phyloP scores from a whole-genome alignment of 495 filamentous ascomycete genomes.

The Penicillium arizonense region DNA sequence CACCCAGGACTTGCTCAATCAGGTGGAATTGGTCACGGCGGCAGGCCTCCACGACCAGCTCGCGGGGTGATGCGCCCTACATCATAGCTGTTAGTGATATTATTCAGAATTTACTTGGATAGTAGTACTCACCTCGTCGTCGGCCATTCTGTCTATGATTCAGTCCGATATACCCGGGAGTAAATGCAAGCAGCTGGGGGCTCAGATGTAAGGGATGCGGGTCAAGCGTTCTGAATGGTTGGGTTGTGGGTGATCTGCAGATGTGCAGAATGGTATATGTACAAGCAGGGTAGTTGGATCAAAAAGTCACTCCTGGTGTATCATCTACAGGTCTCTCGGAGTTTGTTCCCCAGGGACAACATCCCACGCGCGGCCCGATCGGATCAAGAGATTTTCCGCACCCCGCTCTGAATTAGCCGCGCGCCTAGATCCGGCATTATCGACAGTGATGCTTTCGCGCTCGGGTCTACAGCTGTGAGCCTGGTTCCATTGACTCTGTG shows the following conservation, averaged over 20 bases:
- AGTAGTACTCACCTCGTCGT: constrained; percentile 37
- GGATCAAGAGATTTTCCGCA: constrained; percentile 18
- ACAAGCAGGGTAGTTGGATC: constrained; percentile 10
- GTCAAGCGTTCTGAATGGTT: neutral
- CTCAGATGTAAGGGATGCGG: neutral
- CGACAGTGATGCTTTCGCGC: constrained; percentile 8
- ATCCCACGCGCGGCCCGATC: constrained; percentile 17
- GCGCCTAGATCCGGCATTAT: constrained; percentile 19
- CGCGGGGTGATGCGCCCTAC: constrained; percentile 81
- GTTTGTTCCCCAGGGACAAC: constrained; percentile 21
- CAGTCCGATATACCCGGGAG: neutral
- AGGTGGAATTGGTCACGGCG: constrained; percentile 89
- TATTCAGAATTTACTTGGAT: neutral
- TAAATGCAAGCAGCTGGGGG: neutral
- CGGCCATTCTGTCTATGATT: constrained; percentile 33
- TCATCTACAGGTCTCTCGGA: constrained; percentile 1
- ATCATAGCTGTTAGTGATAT: constrained; percentile 9
- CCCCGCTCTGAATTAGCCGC: constrained; percentile 19
- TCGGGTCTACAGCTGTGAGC: neutral
- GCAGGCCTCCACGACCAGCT: constrained; percentile 89
- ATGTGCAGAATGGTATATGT: constrained; percentile 9
- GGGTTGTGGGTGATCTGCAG: too few relatives aligned
- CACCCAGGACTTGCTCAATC: constrained; percentile 57
- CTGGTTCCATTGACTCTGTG: neutral
- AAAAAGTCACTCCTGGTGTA: constrained; percentile 5